Base-by-base conservation (phyloP, 208 protist species). In the Acanthamoeba triangularis region DNA sequence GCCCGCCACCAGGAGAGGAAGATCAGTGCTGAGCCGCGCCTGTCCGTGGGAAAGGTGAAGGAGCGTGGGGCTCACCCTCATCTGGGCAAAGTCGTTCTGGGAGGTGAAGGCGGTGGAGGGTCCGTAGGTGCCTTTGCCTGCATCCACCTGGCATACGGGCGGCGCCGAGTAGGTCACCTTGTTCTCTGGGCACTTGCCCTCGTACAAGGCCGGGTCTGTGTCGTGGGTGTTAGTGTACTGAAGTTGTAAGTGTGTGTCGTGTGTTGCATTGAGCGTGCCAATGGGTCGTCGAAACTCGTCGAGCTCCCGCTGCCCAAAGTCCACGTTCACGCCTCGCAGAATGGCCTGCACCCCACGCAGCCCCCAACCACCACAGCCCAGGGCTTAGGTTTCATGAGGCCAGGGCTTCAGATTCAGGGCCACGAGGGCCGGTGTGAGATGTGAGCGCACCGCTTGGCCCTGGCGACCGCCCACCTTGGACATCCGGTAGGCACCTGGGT, bases 81-180 rank as follows among this genome's bases (percentile, higher is more conserved):
- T 84, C 41, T 84, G 74, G 4, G 74, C 74, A 30, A 84, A 84
- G 74, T 84, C 74, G 74, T 84, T 84, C 20, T 49, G 41, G 7
- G 74, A 49, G 11, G 69, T 78, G 44, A 52, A 84, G 44, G 30
- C 37, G 35, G 74, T 52, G 11, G 41, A 30, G 37, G 74, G 37
- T 8, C 30, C 74, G 37, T 54, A 84, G 10, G 7, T 84, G 4
- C 74, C 74, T 41, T 84, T 84, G 0, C 74, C 74, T 0, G 74
- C 74, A 1, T 84, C 74, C 41, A 84, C 74, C 28, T 84, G 74
- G 41, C 74, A 84, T 23, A 84, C 74, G 11, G 74, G 74, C 35
- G 74, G 74, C 20, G 13, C 74, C 41, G 13, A 16, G 74, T 84
- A 84, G 18, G 18, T 28, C 3, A 54, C 41, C 4, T 49, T 54